phyloP scores from a whole-genome alignment of 169 alveolate genomes.

The Babesia sp. region DNA sequence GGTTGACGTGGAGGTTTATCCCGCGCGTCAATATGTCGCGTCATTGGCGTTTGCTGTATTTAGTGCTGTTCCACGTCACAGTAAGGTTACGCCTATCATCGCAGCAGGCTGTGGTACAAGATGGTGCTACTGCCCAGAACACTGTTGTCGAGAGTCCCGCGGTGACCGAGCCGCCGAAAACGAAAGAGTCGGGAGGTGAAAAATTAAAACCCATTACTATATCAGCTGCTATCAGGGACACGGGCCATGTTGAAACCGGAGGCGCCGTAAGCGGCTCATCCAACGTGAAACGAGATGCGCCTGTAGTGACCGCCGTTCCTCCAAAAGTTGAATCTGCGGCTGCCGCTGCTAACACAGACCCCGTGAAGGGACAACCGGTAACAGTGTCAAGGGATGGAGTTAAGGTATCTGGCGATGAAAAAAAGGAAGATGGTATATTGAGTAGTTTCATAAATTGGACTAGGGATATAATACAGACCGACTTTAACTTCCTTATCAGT shows the following conservation, averaged over 20 bases:
- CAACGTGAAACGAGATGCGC: background rate
- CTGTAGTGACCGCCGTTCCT: background rate
- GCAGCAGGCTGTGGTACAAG: constrained; percentile 1
- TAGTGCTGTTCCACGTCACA: background rate
- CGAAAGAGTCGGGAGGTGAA: background rate
- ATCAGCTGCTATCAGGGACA: background rate
- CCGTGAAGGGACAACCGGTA: background rate
- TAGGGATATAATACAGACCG: constrained; percentile 23
- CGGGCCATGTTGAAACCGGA: background rate
- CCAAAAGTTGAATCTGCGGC: background rate
- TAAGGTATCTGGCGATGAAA: no score
- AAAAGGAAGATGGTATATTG: background rate
- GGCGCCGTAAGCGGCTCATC: background rate
- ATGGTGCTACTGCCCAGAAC: background rate
- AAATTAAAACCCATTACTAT: background rate
- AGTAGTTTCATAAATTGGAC: background rate
- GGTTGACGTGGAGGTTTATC: background rate
- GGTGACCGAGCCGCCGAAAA: background rate
- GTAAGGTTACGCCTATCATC: background rate
- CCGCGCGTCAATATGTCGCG: constrained; percentile 31
- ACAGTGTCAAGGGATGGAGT: no score
- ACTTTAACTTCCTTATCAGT: constrained; percentile 60
- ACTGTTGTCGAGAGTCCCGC: background rate
- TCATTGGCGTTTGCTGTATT: constrained; percentile 4
- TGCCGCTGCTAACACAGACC: background rate